A percentile compares a stretch with the other conserved stretches of the same genome.
Evolutionary conservation across 2,329 filamentous ascomycete genomes (phyloP).

Genomic region (Biscogniauxia marginata): DNA sequence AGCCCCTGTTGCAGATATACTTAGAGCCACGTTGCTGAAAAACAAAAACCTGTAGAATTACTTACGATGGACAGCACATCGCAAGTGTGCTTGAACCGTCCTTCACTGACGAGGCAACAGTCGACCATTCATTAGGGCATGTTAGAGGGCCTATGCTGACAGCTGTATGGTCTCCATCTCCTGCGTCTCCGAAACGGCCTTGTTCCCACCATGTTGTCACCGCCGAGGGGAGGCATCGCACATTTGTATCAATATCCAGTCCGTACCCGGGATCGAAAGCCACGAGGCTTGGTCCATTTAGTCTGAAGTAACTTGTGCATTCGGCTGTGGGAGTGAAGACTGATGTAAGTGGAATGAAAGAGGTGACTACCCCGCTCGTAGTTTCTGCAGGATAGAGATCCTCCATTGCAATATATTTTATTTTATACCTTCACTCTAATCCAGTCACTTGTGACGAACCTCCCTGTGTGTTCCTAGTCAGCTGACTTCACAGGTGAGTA

Average conservation of each 20-base stretch:
- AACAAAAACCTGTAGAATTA: not conserved
- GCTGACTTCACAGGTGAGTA: too few species aligned
- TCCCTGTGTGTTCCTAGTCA: too few species aligned
- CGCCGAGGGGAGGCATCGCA: conserved; percentile 13
- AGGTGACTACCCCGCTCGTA: conserved; percentile 6
- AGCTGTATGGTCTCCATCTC: conserved; percentile 13
- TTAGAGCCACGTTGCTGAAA: not conserved
- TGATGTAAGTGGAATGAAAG: conserved; percentile 13
- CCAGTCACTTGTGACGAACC: too few species aligned
- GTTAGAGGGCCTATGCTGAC: conserved; percentile 17
- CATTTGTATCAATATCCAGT: conserved; percentile 14
- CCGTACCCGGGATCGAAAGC: conserved; percentile 22
- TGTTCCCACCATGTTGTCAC: conserved; percentile 24
- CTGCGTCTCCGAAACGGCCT: conserved; percentile 8
- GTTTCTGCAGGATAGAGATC: conserved; percentile 6
- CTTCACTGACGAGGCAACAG: conserved; percentile 8
- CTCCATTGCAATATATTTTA: not conserved
- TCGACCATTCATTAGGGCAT: conserved; percentile 16
- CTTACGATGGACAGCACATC: conserved; percentile 21
- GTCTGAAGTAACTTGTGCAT: conserved; percentile 13
- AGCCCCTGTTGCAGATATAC: conserved; percentile 6
- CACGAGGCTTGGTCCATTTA: conserved; percentile 18
- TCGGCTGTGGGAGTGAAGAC: conserved; percentile 6
- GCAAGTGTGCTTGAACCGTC: conserved; percentile 15
- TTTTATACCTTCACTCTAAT: not conserved